Base-by-base conservation (phyloP, 345 rosid genomes). In the Salix arbutifolia region DNA sequence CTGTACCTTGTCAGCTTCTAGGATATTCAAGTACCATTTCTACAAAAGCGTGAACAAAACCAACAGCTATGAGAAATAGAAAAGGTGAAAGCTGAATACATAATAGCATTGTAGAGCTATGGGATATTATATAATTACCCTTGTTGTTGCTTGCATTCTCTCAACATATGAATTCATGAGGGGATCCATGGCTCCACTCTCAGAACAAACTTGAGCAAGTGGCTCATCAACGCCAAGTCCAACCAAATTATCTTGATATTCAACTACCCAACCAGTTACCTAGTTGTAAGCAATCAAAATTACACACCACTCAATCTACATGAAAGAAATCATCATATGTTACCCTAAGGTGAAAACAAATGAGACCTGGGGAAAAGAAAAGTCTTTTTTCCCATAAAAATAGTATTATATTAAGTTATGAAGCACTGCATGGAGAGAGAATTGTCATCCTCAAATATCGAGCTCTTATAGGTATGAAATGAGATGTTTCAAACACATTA, bases 181-280 rank as follows among this genome's bases (percentile, higher is more conserved):
- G 77, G 99, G 99, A 85, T 96, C 99, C 97, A 91, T 89, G 70
- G 99, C 88, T 78, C 99, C 99, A 87, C 99, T 94, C 84, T 96
- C 99, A 4, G 99, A 96, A 85, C 98, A 94, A 82, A 96, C 98
- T 92, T 96, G 98, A 74, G 99, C 99, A 67, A 96, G 91, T 69
- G 97, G 84, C 82, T 96, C 99, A 82, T 96, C 99, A 88, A 96
- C 98, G 75, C 99, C 99, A 81, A 96, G 99, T 65, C 90, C 99
- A 77, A 96, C 88, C 78, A 94, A 77, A 86, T 87, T 96, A 67
- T 96, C 99, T 91, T 96, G 99, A 87, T 92, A 96, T 78, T 94
- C 97, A 83, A 96, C 98, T 18, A 96, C 98, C 99, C 99, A 96
- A 71, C 99, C 94, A 80, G 99, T 96, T 26, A 96, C 98, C 99